Percentiles rank a stretch among this genome's conserved stretches.
phyloP scores from a whole-genome alignment of 2,329 filamentous ascomycete species.

The Colletotrichum acutatum region DNA sequence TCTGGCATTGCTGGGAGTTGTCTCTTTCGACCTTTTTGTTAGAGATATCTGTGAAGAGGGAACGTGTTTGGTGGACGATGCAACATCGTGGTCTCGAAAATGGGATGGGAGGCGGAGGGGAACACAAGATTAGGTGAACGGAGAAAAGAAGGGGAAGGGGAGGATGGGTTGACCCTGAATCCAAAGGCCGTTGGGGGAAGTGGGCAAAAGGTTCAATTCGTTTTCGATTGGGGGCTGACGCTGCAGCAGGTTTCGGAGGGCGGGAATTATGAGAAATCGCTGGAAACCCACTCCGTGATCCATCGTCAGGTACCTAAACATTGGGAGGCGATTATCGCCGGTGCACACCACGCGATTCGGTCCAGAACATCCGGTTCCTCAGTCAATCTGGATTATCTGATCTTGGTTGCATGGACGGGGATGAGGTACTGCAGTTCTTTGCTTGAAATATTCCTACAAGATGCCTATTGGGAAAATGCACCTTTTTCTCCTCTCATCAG shows the following conservation, averaged over 20 bases:
- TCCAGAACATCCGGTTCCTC: not conserved
- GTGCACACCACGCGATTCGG: too few species aligned
- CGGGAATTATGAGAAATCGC: not conserved
- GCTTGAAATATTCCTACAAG: too few species aligned
- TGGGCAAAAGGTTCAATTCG: not conserved
- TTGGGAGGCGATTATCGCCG: too few species aligned
- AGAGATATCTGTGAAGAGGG: too few species aligned
- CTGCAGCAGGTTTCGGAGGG: slow-evolving; percentile 1
- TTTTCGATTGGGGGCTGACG: not conserved
- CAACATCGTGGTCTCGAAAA: not conserved
- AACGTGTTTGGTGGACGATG: too few species aligned
- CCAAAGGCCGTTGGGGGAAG: not conserved
- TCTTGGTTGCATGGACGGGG: too few species aligned
- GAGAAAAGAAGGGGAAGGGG: not conserved
- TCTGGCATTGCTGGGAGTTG: not conserved
- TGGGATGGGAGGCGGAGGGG: not conserved
- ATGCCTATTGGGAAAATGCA: not conserved
- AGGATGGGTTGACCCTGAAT: not conserved
- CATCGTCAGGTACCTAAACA: not conserved
- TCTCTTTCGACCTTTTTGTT: not conserved
- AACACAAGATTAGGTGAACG: too few species aligned
- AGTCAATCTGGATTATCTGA: too few species aligned
- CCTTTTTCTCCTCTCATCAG: not conserved
- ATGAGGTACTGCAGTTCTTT: too few species aligned
- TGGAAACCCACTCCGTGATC: not conserved